Conservation (phyloP, 345 rosid species). For the Brassica juncea region DNA sequence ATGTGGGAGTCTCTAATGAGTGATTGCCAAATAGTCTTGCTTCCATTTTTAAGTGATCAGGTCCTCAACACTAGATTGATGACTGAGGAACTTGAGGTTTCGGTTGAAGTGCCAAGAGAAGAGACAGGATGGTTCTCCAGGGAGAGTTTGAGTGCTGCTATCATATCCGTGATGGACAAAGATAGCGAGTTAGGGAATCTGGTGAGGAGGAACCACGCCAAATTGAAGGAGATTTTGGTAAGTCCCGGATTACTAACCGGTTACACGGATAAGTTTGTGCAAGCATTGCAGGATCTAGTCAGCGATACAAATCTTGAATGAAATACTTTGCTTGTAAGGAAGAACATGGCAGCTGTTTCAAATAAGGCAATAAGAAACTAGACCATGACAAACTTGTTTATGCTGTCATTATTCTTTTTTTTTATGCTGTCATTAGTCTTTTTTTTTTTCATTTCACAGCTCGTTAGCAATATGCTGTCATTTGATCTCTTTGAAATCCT, state of each 20-base stretch:
- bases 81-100: conserved; percentile 6
- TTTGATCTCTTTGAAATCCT: too few species aligned
- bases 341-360: neutral
- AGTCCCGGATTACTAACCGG: neutral
- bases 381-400: neutral
- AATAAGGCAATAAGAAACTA: neutral
- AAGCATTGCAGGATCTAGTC: neutral
- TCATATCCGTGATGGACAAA: neutral
- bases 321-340: neutral
- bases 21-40: neutral
- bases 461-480: too few species aligned
- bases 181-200: conserved; percentile 8
- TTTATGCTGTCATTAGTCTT: too few species aligned
- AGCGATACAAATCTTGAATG: neutral
- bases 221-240: neutral
- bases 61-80: neutral
- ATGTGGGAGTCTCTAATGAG: neutral
- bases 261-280: neutral
- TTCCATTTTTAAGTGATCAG: neutral
- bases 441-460: too few species aligned
- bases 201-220: conserved; percentile 24
- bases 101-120: neutral
- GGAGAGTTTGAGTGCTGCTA: neutral
- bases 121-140: neutral
- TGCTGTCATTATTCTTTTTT: too few species aligned